Base-by-base conservation (phyloP, 768 basidiomycete species). In the Holtermannia corniformis region DNA sequence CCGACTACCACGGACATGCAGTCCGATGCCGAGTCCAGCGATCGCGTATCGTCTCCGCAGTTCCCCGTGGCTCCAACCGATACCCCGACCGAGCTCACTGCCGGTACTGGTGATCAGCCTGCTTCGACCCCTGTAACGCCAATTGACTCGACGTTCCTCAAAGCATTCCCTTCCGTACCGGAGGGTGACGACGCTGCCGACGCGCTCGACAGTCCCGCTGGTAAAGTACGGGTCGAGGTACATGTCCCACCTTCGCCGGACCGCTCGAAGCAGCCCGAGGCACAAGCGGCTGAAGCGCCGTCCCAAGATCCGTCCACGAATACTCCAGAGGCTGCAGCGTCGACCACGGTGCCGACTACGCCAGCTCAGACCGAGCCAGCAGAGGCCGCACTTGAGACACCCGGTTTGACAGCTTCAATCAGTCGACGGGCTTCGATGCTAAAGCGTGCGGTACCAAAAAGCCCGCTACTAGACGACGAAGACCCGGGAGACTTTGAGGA, bases 401-500 rank as follows among this genome's bases (percentile, higher is more conserved):
- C 23, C 10, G 28, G 45, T 47, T 20, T 47, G 20, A 26, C 24
- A 4, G 45, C 21, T 20, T 13, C 14, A 5, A 4, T 7, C 14
- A 22, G 23, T 7, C 20, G 23, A 5, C 13, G 7, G 7, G 5
- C 22, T 47, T 22, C 23, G 10, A 14, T 47, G 20, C 4, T 5
- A 14, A 61, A 59, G 28, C 51, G 63, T 5, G 20, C 47, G 11
- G 60, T 51, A 21, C 66, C 66, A 4, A 65, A 65, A 49, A 56
- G 54, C 26, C 66, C 66, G 1, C 53, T 65, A 24, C 42, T 68
- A 46, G 66, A 62, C 41, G 66, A 68, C 51, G 66, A 68, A 40
- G 63, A 65, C 52, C 63, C 66, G 12, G 63, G 64, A 24, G 63
- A 68, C 47, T 68, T 63, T 43, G 58, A 63, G 47, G 63, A 63